Evolutionary conservation across 2,329 filamentous ascomycete genomes (phyloP).

Genomic region (Lasiodiplodia citricola): DNA sequence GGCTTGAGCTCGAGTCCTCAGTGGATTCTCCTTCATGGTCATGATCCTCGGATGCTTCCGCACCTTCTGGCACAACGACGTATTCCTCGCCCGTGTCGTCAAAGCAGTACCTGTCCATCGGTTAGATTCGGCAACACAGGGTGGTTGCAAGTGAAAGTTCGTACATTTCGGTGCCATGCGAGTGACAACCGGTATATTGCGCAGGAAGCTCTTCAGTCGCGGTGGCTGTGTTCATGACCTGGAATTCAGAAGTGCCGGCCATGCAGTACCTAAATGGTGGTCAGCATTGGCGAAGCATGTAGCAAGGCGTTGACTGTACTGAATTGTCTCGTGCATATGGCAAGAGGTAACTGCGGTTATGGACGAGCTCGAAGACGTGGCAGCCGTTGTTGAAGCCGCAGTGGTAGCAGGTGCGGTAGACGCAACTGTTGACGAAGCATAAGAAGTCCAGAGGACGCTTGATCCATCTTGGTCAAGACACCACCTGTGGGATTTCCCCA

Average conservation of each 20-base stretch:
- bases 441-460: slow-evolving; percentile 13
- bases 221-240: slow-evolving; percentile 57
- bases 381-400: background rate
- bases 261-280: slow-evolving; percentile 49
- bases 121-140: slow-evolving; percentile 7
- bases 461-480: slow-evolving; percentile 1
- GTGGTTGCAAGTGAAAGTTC: background rate
- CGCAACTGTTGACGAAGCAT: background rate
- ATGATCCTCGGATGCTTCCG: slow-evolving; percentile 31
- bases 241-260: slow-evolving; percentile 49
- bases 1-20: background rate
- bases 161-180: slow-evolving; percentile 63
- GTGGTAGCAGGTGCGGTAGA: background rate
- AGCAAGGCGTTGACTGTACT: slow-evolving; percentile 39
- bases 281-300: background rate
- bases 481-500: background rate
- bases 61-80: slow-evolving; percentile 53
- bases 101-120: slow-evolving; percentile 63
- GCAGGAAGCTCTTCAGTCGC: slow-evolving; percentile 63
- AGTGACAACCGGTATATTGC: slow-evolving; percentile 69
- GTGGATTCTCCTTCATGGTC: slow-evolving; percentile 25
- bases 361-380: slow-evolving; percentile 11
- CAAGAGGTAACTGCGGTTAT: slow-evolving; percentile 59
- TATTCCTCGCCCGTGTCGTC: slow-evolving; percentile 65
- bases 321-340: slow-evolving; percentile 53